phyloP scores from a whole-genome alignment of 2,329 filamentous ascomycete genomes.

The Sclerotinia borealis region DNA sequence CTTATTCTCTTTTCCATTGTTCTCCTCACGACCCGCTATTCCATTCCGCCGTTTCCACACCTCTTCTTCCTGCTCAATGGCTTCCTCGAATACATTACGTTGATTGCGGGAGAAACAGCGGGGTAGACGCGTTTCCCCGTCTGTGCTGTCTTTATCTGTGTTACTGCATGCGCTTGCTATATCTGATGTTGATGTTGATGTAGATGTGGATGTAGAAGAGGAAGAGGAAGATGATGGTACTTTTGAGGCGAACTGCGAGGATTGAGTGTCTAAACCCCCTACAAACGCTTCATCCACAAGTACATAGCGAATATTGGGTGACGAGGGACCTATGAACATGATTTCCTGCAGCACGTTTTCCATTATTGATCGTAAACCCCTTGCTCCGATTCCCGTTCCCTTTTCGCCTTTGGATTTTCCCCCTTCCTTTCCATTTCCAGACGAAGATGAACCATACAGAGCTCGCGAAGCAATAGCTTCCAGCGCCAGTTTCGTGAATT shows the following conservation, averaged over 20 bases:
- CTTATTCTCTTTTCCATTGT: background rate
- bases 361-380: conserved; percentile 74
- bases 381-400: conserved; percentile 49
- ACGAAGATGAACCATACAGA: conserved; percentile 38
- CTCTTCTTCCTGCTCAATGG: conserved; percentile 57
- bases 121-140: conserved; percentile 37
- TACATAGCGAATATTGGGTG: conserved; percentile 56
- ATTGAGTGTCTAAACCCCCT: background rate
- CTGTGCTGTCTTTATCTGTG: background rate
- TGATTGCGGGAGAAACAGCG: conserved; percentile 65
- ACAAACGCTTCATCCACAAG: conserved; percentile 57
- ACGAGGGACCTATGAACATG: conserved; percentile 69
- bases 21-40: no score
- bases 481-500: conserved; percentile 78
- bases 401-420: no score
- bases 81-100: conserved; percentile 60
- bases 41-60: conserved; percentile 19
- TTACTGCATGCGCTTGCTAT: background rate
- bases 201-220: background rate
- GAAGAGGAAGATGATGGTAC: background rate
- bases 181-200: background rate
- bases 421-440: background rate
- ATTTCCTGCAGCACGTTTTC: conserved; percentile 71
- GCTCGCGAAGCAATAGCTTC: conserved; percentile 63
- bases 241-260: background rate